These are phyloP conservation scores for Globisporangium irregulare DNA, from an alignment of 352 stramenopile species.

Conservation along the genomic window DNA sequence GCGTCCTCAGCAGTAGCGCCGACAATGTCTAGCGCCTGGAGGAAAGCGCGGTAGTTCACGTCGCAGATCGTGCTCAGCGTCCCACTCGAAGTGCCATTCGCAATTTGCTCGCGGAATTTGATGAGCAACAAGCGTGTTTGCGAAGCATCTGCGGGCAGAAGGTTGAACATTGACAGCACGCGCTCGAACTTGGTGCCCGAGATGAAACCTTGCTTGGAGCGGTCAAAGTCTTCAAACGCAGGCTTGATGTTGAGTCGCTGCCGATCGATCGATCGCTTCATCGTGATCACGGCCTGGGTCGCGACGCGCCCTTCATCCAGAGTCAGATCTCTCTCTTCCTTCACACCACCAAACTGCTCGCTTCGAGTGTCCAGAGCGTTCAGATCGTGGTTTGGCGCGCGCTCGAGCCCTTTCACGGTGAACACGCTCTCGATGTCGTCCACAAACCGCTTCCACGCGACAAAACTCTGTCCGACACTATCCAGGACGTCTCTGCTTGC, in stretches of 20 bases:
- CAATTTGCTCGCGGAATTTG: conserved; percentile 73
- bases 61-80: conserved; percentile 75
- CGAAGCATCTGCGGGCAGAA: conserved; percentile 46
- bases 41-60: conserved; percentile 82
- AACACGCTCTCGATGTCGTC: conserved; percentile 83
- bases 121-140: conserved; percentile 54
- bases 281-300: conserved; percentile 38
- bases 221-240: conserved; percentile 82
- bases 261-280: conserved; percentile 59
- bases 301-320: conserved; percentile 46
- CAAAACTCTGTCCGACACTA: conserved; percentile 50
- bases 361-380: conserved; percentile 39
- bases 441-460: conserved; percentile 77
- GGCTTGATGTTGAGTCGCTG: conserved; percentile 78
- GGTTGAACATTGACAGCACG: conserved; percentile 70
- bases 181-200: conserved; percentile 78
- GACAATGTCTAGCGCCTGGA: conserved; percentile 59
- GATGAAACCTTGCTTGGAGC: conserved; percentile 74
- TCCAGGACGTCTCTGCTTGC: conserved; percentile 49
- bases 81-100: conserved; percentile 27
- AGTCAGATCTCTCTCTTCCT: conserved; percentile 49
- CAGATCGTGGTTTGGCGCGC: conserved; percentile 55
- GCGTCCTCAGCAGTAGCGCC: conserved; percentile 21
- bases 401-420: conserved; percentile 72
- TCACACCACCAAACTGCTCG: conserved; percentile 57